phyloP scores from a whole-genome alignment of 805 yeast genomes.

The Saccharomycopsis malanga region DNA sequence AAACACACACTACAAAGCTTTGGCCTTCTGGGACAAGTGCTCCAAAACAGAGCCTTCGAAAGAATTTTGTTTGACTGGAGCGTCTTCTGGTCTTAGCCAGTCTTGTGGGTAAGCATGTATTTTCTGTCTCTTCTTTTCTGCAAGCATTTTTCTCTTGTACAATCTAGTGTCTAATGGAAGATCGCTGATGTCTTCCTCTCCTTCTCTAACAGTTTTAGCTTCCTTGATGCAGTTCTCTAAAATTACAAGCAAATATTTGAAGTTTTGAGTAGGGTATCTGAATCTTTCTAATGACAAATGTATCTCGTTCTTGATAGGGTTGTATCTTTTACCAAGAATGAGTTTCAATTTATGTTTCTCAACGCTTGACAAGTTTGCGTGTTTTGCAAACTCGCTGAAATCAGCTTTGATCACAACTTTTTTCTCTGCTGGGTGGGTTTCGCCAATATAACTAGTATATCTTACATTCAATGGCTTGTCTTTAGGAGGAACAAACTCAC shows the following conservation, averaged over 20 bases:
- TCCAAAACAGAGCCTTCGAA: slow-evolving; percentile 6
- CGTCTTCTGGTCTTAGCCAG: slow-evolving; percentile 74
- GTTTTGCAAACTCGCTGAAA: slow-evolving; percentile 23
- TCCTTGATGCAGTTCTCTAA: slow-evolving; percentile 55
- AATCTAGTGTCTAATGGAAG: slow-evolving; percentile 73
- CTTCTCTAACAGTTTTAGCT: slow-evolving; percentile 46
- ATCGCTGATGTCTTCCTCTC: slow-evolving; percentile 54
- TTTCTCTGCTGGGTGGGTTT: slow-evolving; percentile 58
- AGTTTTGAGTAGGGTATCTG: slow-evolving; percentile 80
- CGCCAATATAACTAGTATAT: slow-evolving; percentile 70
- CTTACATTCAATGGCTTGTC: slow-evolving; percentile 54
- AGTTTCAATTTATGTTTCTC: slow-evolving; percentile 71
- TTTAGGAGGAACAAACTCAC: slow-evolving; percentile 50
- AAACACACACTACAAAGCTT: too few species aligned
- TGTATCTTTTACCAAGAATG: slow-evolving; percentile 72
- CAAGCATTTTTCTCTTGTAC: slow-evolving; percentile 35
- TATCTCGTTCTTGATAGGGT: slow-evolving; percentile 50
- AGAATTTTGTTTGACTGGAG: slow-evolving; percentile 39
- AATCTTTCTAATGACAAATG: slow-evolving; percentile 59
- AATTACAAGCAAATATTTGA: slow-evolving; percentile 59
- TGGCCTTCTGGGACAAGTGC: background rate
- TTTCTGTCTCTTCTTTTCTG: slow-evolving; percentile 34
- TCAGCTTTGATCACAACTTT: slow-evolving; percentile 57
- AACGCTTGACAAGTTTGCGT: slow-evolving; percentile 44
- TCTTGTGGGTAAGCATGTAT: slow-evolving; percentile 58